Base-by-base conservation (phyloP, 2,329 filamentous ascomycete genomes). In the Claviceps sp. region DNA sequence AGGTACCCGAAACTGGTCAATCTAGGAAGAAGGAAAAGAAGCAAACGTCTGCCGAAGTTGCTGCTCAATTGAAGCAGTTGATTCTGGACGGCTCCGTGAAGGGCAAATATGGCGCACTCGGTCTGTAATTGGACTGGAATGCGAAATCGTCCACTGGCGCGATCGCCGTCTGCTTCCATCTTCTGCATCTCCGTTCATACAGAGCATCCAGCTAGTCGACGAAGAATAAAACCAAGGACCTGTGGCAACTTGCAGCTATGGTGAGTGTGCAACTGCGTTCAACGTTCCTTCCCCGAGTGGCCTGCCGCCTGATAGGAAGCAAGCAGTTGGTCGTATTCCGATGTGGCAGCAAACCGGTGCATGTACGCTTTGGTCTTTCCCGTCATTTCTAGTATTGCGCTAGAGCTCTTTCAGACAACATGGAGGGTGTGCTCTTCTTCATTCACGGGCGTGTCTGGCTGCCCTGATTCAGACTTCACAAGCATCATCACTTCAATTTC, bases 71-170 rank as follows among this genome's bases (percentile, higher is more conserved):
- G n/a, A 51, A 56, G 52, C 57, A 57, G 41, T 59, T 66, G 55
- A 56, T 65, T 48, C 58, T 56, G 47, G 56, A 59, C 18, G 62
- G 63, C 38, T 60, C 59, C 37, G 54, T 56, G 43, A 58, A 59
- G 50, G 64, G 67, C 41, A 63, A 64, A 48, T 69, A 67, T 48
- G 59, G 60, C 55, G 65, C 67, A 30, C 54, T 68, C 51, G 67
- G 67, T 3, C 52, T 69, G 44, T 69, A 58, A 65, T 37, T 30
- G 18, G 37, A 22, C 34, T 18, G 8, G 43, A 44, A 44, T 44
- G 22, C 30, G 42, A 16, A 18, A 4, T 44, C 4, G 20, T 48
- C 7, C n/a, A 8, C 43, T 40, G 43, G 26, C 34, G 26, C 26
- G 22, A 18, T 44, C 20, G 34, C 24, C 14, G 14, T 34, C 9